phyloP scores from a whole-genome alignment of 805 yeast species.

The Candida alai region DNA sequence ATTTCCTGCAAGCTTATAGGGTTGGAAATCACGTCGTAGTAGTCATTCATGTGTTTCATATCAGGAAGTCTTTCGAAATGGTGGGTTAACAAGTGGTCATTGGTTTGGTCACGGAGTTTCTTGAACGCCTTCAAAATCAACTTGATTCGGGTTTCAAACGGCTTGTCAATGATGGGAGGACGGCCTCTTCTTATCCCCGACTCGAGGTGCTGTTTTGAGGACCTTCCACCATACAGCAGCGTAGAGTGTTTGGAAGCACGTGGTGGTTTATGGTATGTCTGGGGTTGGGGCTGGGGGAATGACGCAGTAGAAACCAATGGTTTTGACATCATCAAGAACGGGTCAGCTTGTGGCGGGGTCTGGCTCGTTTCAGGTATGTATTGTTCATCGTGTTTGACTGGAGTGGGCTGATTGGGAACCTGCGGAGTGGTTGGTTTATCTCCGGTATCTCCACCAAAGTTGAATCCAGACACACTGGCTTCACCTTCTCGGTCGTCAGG shows the following conservation, averaged over 20 bases:
- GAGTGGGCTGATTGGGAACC: slow-evolving; percentile 6
- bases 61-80: slow-evolving; percentile 84
- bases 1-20: slow-evolving; percentile 73
- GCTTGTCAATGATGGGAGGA: slow-evolving; percentile 87
- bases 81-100: slow-evolving; percentile 46
- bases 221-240: slow-evolving; percentile 6
- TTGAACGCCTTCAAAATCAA: slow-evolving; percentile 78
- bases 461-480: slow-evolving; percentile 5
- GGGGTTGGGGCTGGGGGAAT: slow-evolving; percentile 1
- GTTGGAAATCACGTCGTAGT: slow-evolving; percentile 48
- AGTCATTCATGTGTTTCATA: slow-evolving; percentile 48
- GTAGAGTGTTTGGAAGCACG: slow-evolving; percentile 1
- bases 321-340: slow-evolving; percentile 7
- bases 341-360: slow-evolving; percentile 6
- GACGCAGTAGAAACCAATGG: slow-evolving; percentile 10
- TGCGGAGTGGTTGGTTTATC: slow-evolving; percentile 16
- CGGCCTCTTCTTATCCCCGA: slow-evolving; percentile 74
- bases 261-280: slow-evolving; percentile 1
- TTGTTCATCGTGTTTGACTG: slow-evolving; percentile 12
- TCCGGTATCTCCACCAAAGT: slow-evolving; percentile 17
- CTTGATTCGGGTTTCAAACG: slow-evolving; percentile 89
- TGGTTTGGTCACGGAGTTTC: slow-evolving; percentile 55
- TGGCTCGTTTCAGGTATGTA: slow-evolving; percentile 8
- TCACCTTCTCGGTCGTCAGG: slow-evolving; percentile 46
- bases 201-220: slow-evolving; percentile 16